phyloP scores from a whole-genome alignment of 495 filamentous ascomycete species.

The Aspergillus panamensis region DNA sequence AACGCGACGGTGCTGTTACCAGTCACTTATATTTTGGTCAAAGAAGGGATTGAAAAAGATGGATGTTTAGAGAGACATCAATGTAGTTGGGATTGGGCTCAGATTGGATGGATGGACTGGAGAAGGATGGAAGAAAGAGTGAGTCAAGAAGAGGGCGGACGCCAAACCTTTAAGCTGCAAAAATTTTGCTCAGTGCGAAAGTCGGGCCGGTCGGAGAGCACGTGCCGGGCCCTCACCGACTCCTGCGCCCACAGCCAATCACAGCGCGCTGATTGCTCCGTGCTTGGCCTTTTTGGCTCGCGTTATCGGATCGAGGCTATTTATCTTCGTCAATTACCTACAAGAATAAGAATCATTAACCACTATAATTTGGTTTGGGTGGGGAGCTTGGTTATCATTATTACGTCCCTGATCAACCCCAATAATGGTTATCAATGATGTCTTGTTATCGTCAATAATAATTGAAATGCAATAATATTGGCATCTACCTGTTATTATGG shows the following conservation, averaged over 20 bases:
- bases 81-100: conserved; percentile 6
- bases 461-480: too few species aligned
- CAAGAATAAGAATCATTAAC: not conserved
- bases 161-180: conserved; percentile 25
- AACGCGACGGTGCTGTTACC: conserved; percentile 56
- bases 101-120: conserved; percentile 11
- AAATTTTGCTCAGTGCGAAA: conserved; percentile 21
- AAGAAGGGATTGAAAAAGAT: not conserved
- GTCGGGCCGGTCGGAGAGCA: conserved; percentile 32
- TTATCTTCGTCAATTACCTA: not conserved
- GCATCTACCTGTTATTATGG: too few species aligned
- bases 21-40: conserved; percentile 33
- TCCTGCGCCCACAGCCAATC: conserved; percentile 29
- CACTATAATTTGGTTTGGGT: not conserved
- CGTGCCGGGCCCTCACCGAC: conserved; percentile 33
- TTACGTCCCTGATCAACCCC: too few species aligned
- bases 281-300: conserved; percentile 16
- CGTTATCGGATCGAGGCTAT: conserved; percentile 11
- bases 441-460: too few species aligned
- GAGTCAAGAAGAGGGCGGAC: conserved; percentile 24
- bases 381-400: not conserved
- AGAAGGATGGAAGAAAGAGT: conserved; percentile 13
- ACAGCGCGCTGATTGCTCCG: conserved; percentile 18
- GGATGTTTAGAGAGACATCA: conserved; percentile 32
- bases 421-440: too few species aligned